Evolutionary conservation across 371 early-diverging fungal genomes (phyloP).

Genomic region (Fennellomyces sp.): DNA sequence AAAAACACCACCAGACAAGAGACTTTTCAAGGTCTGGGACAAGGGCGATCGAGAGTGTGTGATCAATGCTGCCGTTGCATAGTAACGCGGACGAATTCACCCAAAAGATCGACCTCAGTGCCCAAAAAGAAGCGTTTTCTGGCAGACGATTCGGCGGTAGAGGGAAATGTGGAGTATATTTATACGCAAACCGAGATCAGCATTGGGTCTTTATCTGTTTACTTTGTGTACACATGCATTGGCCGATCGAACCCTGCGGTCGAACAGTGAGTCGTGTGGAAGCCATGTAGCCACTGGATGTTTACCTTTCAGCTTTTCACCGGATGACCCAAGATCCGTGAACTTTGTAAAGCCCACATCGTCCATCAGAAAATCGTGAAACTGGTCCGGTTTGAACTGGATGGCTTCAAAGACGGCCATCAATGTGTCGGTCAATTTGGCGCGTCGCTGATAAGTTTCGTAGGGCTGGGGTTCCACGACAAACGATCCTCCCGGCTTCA

Average conservation of each 20-base stretch:
- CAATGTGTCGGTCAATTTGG: constrained; percentile 30
- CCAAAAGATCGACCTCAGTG: too few species aligned
- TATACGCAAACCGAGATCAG: too few species aligned
- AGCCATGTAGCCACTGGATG: background rate
- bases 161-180: too few species aligned
- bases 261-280: background rate
- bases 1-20: too few species aligned
- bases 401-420: constrained; percentile 23
- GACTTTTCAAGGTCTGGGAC: too few species aligned
- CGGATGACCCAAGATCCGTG: background rate
- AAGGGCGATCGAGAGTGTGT: too few species aligned
- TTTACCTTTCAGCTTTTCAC: background rate
- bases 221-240: background rate
- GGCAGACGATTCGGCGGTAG: too few species aligned
- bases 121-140: too few species aligned
- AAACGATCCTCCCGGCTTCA: constrained; percentile 66
- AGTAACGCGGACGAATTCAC: too few species aligned
- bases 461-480: constrained; percentile 78
- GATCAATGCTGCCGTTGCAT: too few species aligned
- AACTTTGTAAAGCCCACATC: constrained; percentile 29
- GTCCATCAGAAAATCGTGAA: constrained; percentile 31
- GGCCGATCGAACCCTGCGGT: constrained; percentile 6
- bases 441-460: constrained; percentile 54
- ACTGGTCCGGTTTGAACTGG: constrained; percentile 38
- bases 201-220: too few species aligned